phyloP scores from a whole-genome alignment of 2,329 filamentous ascomycete genomes.

The Cryphonectria naterciae region DNA sequence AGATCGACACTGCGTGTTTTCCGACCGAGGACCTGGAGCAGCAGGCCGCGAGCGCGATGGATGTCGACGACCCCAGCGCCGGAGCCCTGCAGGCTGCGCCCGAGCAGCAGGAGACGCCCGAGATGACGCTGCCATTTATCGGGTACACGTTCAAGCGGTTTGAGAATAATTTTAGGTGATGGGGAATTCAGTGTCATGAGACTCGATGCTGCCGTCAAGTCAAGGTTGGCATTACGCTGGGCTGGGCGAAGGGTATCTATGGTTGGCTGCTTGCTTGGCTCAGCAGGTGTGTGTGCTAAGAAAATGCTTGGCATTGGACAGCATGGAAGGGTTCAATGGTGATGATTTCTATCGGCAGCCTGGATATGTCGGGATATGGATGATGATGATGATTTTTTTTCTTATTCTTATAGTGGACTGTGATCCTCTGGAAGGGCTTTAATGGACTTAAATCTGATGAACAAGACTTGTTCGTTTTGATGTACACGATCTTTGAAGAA shows the following conservation, averaged over 20 bases:
- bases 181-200: neutral
- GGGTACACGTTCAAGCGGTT: constrained; percentile 35
- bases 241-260: neutral
- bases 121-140: constrained; percentile 34
- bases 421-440: neutral
- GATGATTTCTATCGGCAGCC: neutral
- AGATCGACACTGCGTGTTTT: constrained; percentile 78
- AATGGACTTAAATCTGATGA: neutral
- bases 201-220: neutral
- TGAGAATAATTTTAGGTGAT: constrained; percentile 30
- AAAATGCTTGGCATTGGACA: neutral
- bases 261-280: neutral
- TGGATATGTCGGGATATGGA: neutral
- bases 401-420: neutral
- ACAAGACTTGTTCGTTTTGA: neutral
- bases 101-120: constrained; percentile 28
- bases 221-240: neutral
- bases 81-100: constrained; percentile 15
- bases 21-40: constrained; percentile 79
- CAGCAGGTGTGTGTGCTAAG: neutral
- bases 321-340: neutral
- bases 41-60: constrained; percentile 30
- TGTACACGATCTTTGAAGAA: too few species aligned
- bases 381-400: neutral
- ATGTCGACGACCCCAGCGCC: constrained; percentile 12